Conservation (phyloP, 768 basidiomycete species). For the Lactarius sanguifluus region DNA sequence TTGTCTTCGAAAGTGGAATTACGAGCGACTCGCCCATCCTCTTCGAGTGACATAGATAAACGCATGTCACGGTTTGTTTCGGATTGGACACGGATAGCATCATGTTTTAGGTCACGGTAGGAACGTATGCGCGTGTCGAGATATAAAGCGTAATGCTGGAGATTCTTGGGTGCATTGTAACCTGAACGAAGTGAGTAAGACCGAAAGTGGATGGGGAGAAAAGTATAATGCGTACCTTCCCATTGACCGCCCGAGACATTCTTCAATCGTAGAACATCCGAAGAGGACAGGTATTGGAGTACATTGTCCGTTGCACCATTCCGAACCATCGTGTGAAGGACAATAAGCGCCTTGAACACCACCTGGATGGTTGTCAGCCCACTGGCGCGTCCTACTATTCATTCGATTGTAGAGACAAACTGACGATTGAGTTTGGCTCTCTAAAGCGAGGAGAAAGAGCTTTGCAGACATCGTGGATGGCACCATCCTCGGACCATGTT, state of each 20-base stretch:
- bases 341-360: conserved; percentile 97
- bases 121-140: conserved; percentile 85
- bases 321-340: conserved; percentile 94
- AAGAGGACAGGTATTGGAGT: conserved; percentile 74
- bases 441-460: conserved; percentile 80
- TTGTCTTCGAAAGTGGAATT: conserved; percentile 26
- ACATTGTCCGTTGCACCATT: conserved; percentile 96
- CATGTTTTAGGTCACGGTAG: conserved; percentile 90
- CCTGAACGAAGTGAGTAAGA: conserved; percentile 46
- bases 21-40: conserved; percentile 39
- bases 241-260: conserved; percentile 81
- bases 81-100: conserved; percentile 89
- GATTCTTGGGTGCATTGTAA: conserved; percentile 80
- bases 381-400: background rate
- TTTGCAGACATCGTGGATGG: conserved; percentile 90
- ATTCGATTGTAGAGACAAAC: conserved; percentile 35
- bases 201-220: conserved; percentile 3
- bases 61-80: conserved; percentile 89
- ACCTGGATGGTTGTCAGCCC: conserved; percentile 50
- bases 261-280: conserved; percentile 76
- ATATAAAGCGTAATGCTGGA: conserved; percentile 85
- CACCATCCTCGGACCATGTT: conserved; percentile 95
- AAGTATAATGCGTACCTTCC: conserved; percentile 63
- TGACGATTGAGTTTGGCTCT: conserved; percentile 88
- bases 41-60: conserved; percentile 60